phyloP scores from a whole-genome alignment of 2,329 filamentous ascomycete genomes.

The Penicillium decumbens region DNA sequence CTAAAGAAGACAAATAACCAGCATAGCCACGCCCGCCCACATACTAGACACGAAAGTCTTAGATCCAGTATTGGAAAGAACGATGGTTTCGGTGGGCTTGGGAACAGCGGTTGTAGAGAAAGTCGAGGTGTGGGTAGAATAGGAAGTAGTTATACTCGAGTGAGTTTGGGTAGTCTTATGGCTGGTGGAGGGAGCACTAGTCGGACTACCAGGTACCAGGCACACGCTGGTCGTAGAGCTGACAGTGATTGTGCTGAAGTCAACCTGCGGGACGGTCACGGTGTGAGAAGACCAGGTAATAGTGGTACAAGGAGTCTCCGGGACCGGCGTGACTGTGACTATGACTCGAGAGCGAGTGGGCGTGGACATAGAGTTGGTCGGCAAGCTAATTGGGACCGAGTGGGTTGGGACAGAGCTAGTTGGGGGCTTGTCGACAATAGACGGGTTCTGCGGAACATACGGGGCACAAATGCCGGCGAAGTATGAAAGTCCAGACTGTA shows the following conservation, averaged over 20 bases:
- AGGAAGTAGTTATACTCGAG: not conserved
- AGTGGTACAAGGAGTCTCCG: conserved; percentile 29
- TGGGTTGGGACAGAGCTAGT: not conserved
- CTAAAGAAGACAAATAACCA: not conserved
- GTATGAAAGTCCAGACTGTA: conserved; percentile 68
- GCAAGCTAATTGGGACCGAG: not conserved
- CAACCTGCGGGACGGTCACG: conserved; percentile 41
- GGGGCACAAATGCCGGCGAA: conserved; percentile 84
- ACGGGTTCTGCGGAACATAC: conserved; percentile 69
- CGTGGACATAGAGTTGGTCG: not conserved
- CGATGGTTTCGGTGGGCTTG: not conserved
- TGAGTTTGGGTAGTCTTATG: not conserved
- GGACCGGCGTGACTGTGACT: conserved; percentile 1
- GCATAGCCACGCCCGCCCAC: conserved; percentile 2
- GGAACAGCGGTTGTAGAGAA: not conserved
- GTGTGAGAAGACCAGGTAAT: conserved; percentile 34
- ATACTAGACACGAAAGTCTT: not conserved
- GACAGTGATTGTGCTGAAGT: conserved; percentile 31
- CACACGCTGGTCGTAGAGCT: conserved; percentile 14
- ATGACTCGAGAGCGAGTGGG: not conserved
- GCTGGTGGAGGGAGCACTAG: not conserved
- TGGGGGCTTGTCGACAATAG: conserved; percentile 45
- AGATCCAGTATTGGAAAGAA: conserved; percentile 1
- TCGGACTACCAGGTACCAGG: not conserved
- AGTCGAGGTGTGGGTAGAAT: not conserved